Evolutionary conservation across 768 basidiomycete species (phyloP), one percentile per base, ranked within the genome.

Genomic region (Lepiota subincarnata): DNA sequence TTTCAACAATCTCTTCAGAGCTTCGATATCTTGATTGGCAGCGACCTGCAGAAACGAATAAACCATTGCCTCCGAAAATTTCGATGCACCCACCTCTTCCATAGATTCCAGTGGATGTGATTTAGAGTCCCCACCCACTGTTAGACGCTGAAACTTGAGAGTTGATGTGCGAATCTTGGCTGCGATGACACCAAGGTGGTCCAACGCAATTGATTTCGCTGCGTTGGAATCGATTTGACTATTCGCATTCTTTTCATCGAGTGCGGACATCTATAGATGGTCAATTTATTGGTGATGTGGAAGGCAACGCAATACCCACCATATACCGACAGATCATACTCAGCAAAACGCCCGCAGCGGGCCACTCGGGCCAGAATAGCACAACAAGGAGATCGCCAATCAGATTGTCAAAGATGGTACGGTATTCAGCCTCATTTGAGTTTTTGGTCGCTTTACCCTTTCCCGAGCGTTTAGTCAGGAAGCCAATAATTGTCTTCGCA

Each of bases 331-430:
- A 88, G 6, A 86, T 82, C 43, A 97, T 86, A 40, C 79, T 82
- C 35, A 98, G 70, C 36, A 97, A 74, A 14, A 97, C 69, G 39
- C 84, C 79, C 1, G 97, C 91, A 8, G 91, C 95, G 5, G 97
- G 97, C 94, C 96, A 99, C 68, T 99, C 97, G 0, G 97, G 95
- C 83, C 91, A 91, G 65, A 88, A 94, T 5, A 98, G 73, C 16
- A 97, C 93, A 7, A 81, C 79, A 19, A 98, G 77, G 19, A 97
- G 74, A 64, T 99, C 97, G 1, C 84, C 83, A 38, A 98, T 83
- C 10, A 98, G 73, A 60, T 89, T 89, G 63, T 98, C 96, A 55
- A 98, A 89, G 36, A 98, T 92, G 0, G 85, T 77, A 45, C 93
- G 84, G 66, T 98, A 98, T 64, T 98, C 96, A 4, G 89, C 86